Percentiles rank a stretch among this genome's conserved stretches.
Conservation (phyloP, 116 monocot genomes). For the Posidonia oceanica region DNA sequence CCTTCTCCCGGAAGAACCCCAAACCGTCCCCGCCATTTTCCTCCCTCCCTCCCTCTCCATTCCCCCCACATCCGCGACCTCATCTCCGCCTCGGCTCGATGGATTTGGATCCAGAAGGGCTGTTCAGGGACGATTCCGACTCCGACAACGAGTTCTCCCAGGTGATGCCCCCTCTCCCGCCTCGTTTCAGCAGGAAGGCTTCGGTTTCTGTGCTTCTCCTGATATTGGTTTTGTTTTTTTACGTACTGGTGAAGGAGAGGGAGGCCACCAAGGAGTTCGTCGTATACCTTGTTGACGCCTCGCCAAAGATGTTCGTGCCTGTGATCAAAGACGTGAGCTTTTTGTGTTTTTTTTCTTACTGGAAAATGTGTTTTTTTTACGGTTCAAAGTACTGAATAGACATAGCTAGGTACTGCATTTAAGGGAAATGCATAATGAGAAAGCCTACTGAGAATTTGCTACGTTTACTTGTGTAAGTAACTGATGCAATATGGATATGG, state of each 20-base stretch:
- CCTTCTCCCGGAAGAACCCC: too few relatives aligned
- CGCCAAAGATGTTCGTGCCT: slow-evolving; percentile 78
- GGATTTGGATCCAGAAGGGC: slow-evolving; percentile 90
- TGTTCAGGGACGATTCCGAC: slow-evolving; percentile 76
- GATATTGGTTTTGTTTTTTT: not conserved
- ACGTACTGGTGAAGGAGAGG: slow-evolving; percentile 29
- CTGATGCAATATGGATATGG: too few relatives aligned
- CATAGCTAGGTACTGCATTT: too few relatives aligned
- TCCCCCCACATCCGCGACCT: too few relatives aligned
- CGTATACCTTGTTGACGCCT: slow-evolving; percentile 79
- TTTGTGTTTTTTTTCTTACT: not conserved
- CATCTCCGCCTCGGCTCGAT: slow-evolving; percentile 13
- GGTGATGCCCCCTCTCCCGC: slow-evolving; percentile 15
- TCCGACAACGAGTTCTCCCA: slow-evolving; percentile 48
- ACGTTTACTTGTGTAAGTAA: too few relatives aligned
- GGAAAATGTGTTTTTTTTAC: too few relatives aligned
- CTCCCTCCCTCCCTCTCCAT: too few relatives aligned
- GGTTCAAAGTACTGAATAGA: too few relatives aligned
- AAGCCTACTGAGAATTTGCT: too few relatives aligned
- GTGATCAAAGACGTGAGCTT: slow-evolving; percentile 26
- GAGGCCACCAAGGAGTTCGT: slow-evolving; percentile 73
- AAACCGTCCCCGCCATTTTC: too few relatives aligned
- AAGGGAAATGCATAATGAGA: too few relatives aligned
- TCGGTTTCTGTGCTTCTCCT: not conserved
- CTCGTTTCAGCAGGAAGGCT: too few relatives aligned